phyloP scores from a whole-genome alignment of 2,329 filamentous ascomycete species.

The Periconia sp. region DNA sequence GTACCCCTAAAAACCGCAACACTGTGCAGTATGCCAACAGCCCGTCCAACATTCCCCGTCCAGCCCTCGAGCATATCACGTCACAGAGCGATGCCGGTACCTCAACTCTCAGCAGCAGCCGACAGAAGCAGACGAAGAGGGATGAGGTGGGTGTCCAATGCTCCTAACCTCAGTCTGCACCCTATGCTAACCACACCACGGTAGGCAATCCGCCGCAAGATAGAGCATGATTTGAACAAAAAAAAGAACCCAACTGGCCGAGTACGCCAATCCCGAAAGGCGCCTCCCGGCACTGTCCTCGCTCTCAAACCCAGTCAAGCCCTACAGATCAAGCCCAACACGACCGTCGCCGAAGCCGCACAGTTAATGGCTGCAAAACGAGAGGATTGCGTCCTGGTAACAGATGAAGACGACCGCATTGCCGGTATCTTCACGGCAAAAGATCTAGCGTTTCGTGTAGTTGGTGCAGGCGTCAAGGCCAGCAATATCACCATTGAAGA shows the following conservation, averaged over 20 bases:
- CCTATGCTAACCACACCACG: conserved; percentile 15
- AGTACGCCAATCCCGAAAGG: conserved; percentile 85
- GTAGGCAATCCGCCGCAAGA: conserved; percentile 92
- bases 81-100: conserved; percentile 60
- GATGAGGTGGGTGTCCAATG: conserved; percentile 76
- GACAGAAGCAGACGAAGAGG: conserved; percentile 94
- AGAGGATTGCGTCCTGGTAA: conserved; percentile 96
- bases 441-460: conserved; percentile 95
- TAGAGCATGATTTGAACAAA: conserved; percentile 97
- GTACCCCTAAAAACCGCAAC: conserved; percentile 68
- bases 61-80: conserved; percentile 61
- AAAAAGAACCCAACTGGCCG: conserved; percentile 83
- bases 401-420: conserved; percentile 96
- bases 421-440: conserved; percentile 99
- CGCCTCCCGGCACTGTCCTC: conserved; percentile 92
- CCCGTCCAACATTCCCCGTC: conserved; percentile 72
- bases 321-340: conserved; percentile 94
- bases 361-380: conserved; percentile 99
- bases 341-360: conserved; percentile 91
- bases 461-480: conserved; percentile 86
- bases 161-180: not conserved
- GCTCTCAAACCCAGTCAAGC: conserved; percentile 93
- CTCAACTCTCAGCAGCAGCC: conserved; percentile 85
- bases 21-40: conserved; percentile 63
- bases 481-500: conserved; percentile 90